Percentiles rank a stretch among this genome's conserved stretches.
These are phyloP conservation scores for Yarrowia yakushimensis DNA, from an alignment of 805 yeast species.

Conservation along the genomic window DNA sequence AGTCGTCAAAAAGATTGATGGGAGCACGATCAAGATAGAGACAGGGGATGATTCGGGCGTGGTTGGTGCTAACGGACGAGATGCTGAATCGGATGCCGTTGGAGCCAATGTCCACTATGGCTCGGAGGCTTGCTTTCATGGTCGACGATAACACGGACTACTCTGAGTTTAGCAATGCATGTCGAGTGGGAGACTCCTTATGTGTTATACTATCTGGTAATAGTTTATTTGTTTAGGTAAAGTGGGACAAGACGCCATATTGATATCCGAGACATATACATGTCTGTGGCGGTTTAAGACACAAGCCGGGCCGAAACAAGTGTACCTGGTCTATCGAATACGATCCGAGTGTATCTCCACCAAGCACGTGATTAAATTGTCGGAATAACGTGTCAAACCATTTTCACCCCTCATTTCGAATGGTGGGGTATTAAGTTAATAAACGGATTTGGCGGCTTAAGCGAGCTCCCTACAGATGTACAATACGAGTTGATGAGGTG, in stretches of 20 bases:
- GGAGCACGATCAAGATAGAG: conserved; percentile 72
- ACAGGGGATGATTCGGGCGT: conserved; percentile 74
- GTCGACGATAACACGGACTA: not conserved
- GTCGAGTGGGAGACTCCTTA: conserved; percentile 1
- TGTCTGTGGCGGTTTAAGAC: conserved; percentile 3
- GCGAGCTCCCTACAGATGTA: too few relatives aligned
- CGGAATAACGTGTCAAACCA: too few relatives aligned
- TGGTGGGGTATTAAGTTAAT: too few relatives aligned
- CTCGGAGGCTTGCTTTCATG: conserved; percentile 35
- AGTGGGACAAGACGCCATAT: not conserved
- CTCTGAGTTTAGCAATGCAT: conserved; percentile 23
- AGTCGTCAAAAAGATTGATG: conserved; percentile 50
- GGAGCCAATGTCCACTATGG: conserved; percentile 74
- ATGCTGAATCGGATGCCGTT: conserved; percentile 72
- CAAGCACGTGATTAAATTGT: too few relatives aligned
- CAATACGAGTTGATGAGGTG: too few relatives aligned
- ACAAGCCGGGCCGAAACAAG: not conserved
- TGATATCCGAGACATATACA: not conserved
- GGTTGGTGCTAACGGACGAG: conserved; percentile 63
- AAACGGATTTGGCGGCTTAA: too few relatives aligned
- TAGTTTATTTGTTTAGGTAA: not conserved
- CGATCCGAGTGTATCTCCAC: not conserved
- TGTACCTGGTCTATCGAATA: not conserved
- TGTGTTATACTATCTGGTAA: not conserved
- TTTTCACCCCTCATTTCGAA: too few relatives aligned